These are phyloP conservation scores for Globisporangium orthogonon DNA, from an alignment of 352 stramenopile species.

Conservation along the genomic window DNA sequence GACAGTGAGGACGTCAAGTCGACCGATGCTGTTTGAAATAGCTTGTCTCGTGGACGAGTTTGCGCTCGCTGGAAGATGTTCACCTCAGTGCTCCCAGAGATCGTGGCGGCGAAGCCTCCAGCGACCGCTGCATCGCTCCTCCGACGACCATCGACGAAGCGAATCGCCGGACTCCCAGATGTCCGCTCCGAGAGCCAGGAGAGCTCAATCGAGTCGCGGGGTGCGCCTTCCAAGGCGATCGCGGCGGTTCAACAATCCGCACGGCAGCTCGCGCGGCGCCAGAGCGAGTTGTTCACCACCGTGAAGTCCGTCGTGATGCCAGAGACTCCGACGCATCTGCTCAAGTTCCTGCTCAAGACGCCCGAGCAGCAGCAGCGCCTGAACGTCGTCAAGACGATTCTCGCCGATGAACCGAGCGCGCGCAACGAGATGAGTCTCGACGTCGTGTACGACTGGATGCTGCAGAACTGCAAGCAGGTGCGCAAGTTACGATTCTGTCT, in stretches of 20 bases:
- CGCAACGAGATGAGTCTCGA: constrained; percentile 67
- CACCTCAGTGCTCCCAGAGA: not conserved
- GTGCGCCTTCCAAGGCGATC: not conserved
- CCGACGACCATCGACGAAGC: not conserved
- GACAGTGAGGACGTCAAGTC: too few species aligned
- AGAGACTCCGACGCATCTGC: constrained; percentile 39
- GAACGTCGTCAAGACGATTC: constrained; percentile 43
- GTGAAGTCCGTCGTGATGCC: constrained; percentile 10
- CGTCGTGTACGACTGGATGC: constrained; percentile 73
- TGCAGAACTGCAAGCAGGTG: constrained; percentile 70
- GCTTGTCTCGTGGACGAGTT: too few species aligned
- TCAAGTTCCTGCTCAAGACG: constrained; percentile 53
- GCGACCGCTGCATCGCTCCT: not conserved
- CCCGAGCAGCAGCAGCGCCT: constrained; percentile 42
- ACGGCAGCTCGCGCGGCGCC: not conserved
- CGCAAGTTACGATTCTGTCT: too few species aligned
- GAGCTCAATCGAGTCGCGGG: not conserved
- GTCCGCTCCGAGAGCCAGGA: not conserved
- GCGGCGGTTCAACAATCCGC: not conserved
- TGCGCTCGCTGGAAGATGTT: not conserved
- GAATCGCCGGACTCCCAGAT: not conserved
- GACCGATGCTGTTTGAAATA: too few species aligned
- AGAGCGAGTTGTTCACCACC: not conserved
- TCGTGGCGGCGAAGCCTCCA: not conserved
- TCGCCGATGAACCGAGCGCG: constrained; percentile 37